These are phyloP conservation scores for Boletus coccyginus DNA, from an alignment of 768 basidiomycete species.

Conservation along the genomic window DNA sequence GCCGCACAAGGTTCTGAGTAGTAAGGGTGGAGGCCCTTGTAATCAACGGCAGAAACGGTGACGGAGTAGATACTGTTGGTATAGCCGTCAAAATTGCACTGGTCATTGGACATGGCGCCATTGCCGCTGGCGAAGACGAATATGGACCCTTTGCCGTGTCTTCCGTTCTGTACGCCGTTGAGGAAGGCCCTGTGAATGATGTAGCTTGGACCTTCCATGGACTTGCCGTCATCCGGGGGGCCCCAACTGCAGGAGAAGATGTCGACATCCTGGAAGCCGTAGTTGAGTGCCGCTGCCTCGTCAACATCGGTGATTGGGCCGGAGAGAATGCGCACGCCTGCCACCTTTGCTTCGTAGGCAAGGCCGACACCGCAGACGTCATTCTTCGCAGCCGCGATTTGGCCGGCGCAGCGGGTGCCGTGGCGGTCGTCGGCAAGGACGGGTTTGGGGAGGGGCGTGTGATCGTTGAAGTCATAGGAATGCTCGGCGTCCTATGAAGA, in stretches of 20 bases:
- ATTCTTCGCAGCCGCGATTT: conserved; percentile 91
- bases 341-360: conserved; percentile 87
- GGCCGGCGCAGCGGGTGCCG: conserved; percentile 96
- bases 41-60: conserved; percentile 93
- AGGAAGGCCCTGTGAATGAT: conserved; percentile 92
- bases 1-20: conserved; percentile 98
- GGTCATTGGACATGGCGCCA: conserved; percentile 86
- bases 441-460: conserved; percentile 82
- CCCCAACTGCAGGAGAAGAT: conserved; percentile 96
- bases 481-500: conserved; percentile 70
- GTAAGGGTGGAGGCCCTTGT: conserved; percentile 90
- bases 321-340: conserved; percentile 93
- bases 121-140: conserved; percentile 99
- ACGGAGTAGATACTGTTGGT: conserved; percentile 97
- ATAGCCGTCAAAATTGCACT: conserved; percentile 99
- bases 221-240: conserved; percentile 89
- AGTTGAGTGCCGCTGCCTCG: conserved; percentile 94
- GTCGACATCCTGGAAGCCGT: conserved; percentile 89
- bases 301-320: conserved; percentile 94
- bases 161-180: conserved; percentile 89
- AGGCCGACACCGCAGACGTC: conserved; percentile 93
- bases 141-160: conserved; percentile 85
- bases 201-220: conserved; percentile 92
- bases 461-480: conserved; percentile 97
- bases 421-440: conserved; percentile 90